These are phyloP conservation scores for Collybiopsis confluens DNA, from an alignment of 768 basidiomycete genomes.

Conservation along the genomic window DNA sequence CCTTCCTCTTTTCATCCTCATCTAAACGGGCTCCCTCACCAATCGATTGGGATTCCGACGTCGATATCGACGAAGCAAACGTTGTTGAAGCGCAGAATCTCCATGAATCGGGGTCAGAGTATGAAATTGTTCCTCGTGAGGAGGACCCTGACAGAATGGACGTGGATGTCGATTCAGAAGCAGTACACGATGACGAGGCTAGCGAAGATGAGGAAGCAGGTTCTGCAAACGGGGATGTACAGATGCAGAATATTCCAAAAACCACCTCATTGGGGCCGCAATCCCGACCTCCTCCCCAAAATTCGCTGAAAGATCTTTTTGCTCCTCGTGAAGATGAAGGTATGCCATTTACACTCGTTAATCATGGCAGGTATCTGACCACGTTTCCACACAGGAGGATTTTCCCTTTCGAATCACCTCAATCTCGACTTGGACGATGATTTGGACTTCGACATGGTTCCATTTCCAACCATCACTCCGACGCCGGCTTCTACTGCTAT, in stretches of 20 bases:
- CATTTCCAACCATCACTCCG: constrained; percentile 17
- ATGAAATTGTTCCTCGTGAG: constrained; percentile 8
- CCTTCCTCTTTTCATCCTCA: constrained; percentile 39
- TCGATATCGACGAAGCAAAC: constrained; percentile 4
- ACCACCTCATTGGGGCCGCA: not conserved
- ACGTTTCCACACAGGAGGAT: constrained; percentile 41
- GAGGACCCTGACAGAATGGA: not conserved
- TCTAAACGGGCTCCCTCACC: not conserved
- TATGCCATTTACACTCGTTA: constrained; percentile 21
- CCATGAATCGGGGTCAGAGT: constrained; percentile 8
- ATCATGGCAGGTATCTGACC: not conserved
- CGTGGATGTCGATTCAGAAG: not conserved
- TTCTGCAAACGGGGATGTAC: not conserved
- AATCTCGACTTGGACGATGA: constrained; percentile 71
- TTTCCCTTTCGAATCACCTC: constrained; percentile 74
- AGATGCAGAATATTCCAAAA: not conserved
- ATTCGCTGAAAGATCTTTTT: constrained; percentile 68
- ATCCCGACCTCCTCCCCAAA: constrained; percentile 8
- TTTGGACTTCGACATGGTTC: constrained; percentile 19
- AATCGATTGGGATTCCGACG: constrained; percentile 10
- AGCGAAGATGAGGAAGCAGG: constrained; percentile 1
- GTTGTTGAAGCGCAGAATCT: not conserved
- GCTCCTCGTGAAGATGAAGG: constrained; percentile 65
- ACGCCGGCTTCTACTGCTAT: constrained; percentile 14
- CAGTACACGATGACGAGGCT: not conserved